Conservation (phyloP, 164 flowering plant species). For the Vitis rotundifolia region DNA sequence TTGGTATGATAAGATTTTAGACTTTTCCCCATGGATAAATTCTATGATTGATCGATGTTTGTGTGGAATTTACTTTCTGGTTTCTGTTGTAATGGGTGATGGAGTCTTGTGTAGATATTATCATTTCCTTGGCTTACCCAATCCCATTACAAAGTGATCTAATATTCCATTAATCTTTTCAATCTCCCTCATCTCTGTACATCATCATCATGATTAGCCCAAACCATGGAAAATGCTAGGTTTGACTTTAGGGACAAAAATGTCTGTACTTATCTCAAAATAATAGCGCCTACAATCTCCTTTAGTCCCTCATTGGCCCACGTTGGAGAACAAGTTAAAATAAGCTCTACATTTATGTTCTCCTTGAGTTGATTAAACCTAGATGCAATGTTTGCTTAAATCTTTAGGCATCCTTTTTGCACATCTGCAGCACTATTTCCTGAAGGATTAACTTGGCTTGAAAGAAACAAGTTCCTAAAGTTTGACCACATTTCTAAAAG, state of each 20-base stretch:
- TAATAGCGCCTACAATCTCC: not conserved
- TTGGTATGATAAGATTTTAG: slow-evolving; percentile 13
- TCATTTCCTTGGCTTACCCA: slow-evolving; percentile 6
- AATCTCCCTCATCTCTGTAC: not conserved
- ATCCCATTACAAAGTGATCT: slow-evolving; percentile 1
- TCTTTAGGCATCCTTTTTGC: too few species aligned
- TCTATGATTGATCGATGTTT: slow-evolving; percentile 10
- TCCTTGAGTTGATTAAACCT: not conserved
- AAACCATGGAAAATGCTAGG: not conserved
- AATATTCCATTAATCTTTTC: not conserved
- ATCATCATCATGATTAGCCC: not conserved
- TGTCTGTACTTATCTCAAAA: not conserved
- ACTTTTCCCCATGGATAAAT: slow-evolving; percentile 20
- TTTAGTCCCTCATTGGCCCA: not conserved
- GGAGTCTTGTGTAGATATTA: slow-evolving; percentile 21
- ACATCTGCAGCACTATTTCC: too few species aligned
- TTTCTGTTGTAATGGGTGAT: slow-evolving; percentile 12
- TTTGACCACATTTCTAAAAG: too few species aligned
- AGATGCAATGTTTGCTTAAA: not conserved
- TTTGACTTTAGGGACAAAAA: not conserved
- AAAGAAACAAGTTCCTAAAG: too few species aligned
- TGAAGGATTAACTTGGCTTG: too few species aligned
- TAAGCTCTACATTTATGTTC: not conserved
- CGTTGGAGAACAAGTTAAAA: not conserved
- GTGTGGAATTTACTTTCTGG: slow-evolving; percentile 13